Percentiles rank a stretch among this genome's conserved stretches.
Conservation (phyloP, 768 basidiomycete species). For the Mycena metata region DNA sequence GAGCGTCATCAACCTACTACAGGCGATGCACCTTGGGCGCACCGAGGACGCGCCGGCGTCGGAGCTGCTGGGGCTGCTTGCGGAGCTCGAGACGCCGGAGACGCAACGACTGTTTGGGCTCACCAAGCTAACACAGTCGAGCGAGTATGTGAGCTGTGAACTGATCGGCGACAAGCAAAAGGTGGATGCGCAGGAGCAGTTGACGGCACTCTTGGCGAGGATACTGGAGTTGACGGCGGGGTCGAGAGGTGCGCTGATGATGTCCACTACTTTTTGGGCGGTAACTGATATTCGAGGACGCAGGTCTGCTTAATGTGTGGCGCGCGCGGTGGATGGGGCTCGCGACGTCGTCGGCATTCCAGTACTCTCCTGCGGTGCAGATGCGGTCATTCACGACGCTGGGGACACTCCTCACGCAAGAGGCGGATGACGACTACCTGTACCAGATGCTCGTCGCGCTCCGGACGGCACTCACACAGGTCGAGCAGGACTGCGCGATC, state of each 20-base stretch:
- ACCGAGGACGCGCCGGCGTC: slow-evolving; percentile 72
- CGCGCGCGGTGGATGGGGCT: slow-evolving; percentile 94
- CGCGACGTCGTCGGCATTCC: slow-evolving; percentile 90
- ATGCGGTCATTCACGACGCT: slow-evolving; percentile 88
- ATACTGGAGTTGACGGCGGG: slow-evolving; percentile 76
- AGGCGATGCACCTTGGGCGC: slow-evolving; percentile 75
- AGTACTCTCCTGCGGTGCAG: slow-evolving; percentile 89
- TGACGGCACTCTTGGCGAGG: slow-evolving; percentile 73
- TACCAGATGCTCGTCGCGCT: slow-evolving; percentile 95
- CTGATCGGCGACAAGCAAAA: slow-evolving; percentile 64
- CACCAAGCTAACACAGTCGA: slow-evolving; percentile 68
- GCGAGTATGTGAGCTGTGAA: slow-evolving; percentile 76
- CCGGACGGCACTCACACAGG: slow-evolving; percentile 74
- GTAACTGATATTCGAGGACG: neutral
- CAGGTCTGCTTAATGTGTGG: slow-evolving; percentile 89
- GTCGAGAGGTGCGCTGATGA: slow-evolving; percentile 68
- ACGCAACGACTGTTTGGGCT: slow-evolving; percentile 83
- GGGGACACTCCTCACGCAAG: slow-evolving; percentile 83
- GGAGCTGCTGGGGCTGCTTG: slow-evolving; percentile 73
- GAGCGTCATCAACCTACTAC: slow-evolving; percentile 84
- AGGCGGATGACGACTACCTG: slow-evolving; percentile 93
- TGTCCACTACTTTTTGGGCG: slow-evolving; percentile 13
- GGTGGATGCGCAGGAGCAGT: slow-evolving; percentile 75
- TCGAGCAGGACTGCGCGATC: slow-evolving; percentile 76
- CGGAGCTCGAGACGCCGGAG: slow-evolving; percentile 68